Evolutionary conservation across 2,329 filamentous ascomycete species (phyloP).

Genomic region (Talaromyces albobiverticillius): DNA sequence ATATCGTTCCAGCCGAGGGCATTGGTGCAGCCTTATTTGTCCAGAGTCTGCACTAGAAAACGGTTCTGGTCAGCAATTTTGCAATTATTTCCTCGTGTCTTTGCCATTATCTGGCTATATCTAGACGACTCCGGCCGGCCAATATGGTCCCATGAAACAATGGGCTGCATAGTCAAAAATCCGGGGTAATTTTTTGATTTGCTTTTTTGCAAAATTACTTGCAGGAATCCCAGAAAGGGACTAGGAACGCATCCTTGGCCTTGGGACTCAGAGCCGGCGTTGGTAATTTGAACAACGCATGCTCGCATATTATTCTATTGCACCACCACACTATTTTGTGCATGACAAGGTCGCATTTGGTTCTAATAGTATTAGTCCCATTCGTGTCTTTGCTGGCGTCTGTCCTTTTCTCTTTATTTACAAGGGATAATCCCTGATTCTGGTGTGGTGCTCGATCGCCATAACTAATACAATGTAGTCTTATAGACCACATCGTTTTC

Average conservation of each 20-base stretch:
- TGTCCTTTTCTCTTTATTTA: not conserved
- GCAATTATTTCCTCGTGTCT: not conserved
- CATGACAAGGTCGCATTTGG: slow-evolving; percentile 1
- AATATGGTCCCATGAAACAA: not conserved
- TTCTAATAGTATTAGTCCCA: not conserved
- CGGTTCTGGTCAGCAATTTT: not conserved
- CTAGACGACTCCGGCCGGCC: not conserved
- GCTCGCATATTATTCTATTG: not conserved
- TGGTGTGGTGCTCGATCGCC: not conserved
- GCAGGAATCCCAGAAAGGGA: too few species aligned
- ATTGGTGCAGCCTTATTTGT: not conserved
- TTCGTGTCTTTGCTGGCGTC: not conserved
- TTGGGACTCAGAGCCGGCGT: not conserved
- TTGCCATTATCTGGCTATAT: not conserved
- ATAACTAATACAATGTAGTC: not conserved
- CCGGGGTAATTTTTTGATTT: not conserved
- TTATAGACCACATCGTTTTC: not conserved
- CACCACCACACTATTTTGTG: not conserved
- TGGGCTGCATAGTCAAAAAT: not conserved
- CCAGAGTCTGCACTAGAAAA: not conserved
- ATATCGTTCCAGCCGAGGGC: not conserved
- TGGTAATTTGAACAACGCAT: slow-evolving; percentile 3
- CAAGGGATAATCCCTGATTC: not conserved
- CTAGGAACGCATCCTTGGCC: not conserved
- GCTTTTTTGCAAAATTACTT: not conserved